A percentile compares a stretch with the other conserved stretches of the same genome.
phyloP scores from a whole-genome alignment of 257 asterid species.

The Nicotiana undulata region DNA sequence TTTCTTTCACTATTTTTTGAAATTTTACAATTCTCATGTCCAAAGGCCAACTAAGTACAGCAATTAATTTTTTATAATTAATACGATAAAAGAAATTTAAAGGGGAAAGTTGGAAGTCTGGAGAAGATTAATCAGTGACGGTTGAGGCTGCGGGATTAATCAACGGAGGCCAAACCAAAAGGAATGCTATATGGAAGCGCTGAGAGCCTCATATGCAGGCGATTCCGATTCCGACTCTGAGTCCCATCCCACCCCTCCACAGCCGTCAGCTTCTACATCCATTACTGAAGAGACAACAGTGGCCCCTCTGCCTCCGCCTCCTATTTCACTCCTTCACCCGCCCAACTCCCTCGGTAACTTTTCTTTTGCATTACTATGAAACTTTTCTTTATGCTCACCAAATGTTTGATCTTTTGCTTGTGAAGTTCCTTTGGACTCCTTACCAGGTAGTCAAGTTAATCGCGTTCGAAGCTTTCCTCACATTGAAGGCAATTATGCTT shows the following conservation, averaged over 20 bases:
- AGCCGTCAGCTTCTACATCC: conserved; percentile 15
- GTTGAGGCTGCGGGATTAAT: background rate
- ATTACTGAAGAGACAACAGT: conserved; percentile 11
- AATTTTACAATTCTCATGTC: too few species aligned
- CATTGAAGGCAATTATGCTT: conserved; percentile 76
- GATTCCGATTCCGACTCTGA: conserved; percentile 58
- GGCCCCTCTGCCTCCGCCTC: conserved; percentile 72
- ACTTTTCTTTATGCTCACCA: conserved; percentile 4
- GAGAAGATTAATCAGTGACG: background rate
- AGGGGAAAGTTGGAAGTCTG: background rate
- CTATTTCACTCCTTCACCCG: conserved; percentile 57
- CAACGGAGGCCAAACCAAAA: background rate
- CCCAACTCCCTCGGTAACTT: conserved; percentile 47
- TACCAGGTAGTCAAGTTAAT: conserved; percentile 27
- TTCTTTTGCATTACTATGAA: background rate
- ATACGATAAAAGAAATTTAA: too few species aligned
- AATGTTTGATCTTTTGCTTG: conserved; percentile 32
- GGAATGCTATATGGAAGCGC: conserved; percentile 56
- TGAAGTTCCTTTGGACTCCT: conserved; percentile 40
- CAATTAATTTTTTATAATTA: too few species aligned
- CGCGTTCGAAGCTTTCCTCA: conserved; percentile 86
- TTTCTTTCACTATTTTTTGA: too few species aligned
- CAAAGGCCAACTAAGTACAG: too few species aligned
- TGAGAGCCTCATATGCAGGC: conserved; percentile 72
- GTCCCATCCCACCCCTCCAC: conserved; percentile 25